Conservation (phyloP, 768 basidiomycete species). For the Podaxis sp. region DNA sequence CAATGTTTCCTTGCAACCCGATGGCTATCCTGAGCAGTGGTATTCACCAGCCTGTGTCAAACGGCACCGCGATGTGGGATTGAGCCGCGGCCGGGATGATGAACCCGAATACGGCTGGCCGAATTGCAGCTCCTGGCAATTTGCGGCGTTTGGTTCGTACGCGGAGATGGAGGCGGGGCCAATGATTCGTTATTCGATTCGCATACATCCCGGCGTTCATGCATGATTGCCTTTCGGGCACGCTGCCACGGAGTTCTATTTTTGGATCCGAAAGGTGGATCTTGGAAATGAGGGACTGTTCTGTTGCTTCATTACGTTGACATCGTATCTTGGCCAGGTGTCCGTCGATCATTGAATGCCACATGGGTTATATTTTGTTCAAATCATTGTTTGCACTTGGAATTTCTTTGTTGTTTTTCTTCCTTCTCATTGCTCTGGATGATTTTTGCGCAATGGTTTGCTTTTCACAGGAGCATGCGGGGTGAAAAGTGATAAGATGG, state of each 20-base stretch:
- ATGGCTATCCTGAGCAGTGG: background rate
- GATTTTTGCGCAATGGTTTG: background rate
- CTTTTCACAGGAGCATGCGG: background rate
- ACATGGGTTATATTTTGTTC: background rate
- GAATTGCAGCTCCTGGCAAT: conserved; percentile 1
- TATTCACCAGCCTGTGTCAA: background rate
- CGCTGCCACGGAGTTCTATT: background rate
- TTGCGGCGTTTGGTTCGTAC: background rate
- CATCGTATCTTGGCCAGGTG: background rate
- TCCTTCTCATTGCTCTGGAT: background rate
- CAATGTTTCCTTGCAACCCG: background rate
- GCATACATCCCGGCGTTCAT: background rate
- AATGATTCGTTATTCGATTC: background rate
- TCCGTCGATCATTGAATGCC: background rate
- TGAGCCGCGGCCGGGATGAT: conserved; percentile 3
- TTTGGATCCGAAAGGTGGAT: background rate
- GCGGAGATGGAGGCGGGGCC: background rate
- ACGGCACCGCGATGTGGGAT: background rate
- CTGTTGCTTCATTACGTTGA: background rate
- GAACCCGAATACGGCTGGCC: background rate
- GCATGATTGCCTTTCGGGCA: background rate
- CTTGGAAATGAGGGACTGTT: background rate
- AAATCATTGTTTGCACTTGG: background rate
- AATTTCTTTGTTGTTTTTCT: background rate
- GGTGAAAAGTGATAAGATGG: background rate